A percentile compares a stretch with the other conserved stretches of the same genome.
phyloP scores from a whole-genome alignment of 2,329 filamentous ascomycete species.

The Fusarium penzigii region DNA sequence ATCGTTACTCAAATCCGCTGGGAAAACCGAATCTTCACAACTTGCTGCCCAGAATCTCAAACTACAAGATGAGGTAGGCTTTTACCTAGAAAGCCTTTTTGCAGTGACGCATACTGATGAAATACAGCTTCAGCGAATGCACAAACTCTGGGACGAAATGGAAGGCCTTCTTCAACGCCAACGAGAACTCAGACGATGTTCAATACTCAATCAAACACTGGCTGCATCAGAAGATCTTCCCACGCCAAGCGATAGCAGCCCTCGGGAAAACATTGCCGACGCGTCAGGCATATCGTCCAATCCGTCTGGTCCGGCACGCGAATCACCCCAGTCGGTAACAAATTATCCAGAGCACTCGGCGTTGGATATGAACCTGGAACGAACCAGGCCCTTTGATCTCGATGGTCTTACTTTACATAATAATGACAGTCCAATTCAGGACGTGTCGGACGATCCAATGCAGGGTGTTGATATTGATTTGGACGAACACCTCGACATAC shows the following conservation, averaged over 20 bases:
- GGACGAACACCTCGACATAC: too few relatives aligned
- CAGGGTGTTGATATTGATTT: too few relatives aligned
- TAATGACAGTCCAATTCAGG: too few relatives aligned
- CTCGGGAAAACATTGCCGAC: background rate
- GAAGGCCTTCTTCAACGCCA: slow-evolving; percentile 3
- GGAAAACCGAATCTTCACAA: background rate
- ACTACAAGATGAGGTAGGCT: slow-evolving; percentile 5
- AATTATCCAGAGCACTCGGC: too few relatives aligned
- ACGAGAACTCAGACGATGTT: background rate
- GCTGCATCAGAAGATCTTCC: background rate
- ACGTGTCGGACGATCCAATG: too few relatives aligned
- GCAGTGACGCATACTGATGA: background rate
- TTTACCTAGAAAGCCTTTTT: background rate
- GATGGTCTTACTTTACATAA: too few relatives aligned
- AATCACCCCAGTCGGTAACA: too few relatives aligned
- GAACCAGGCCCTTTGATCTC: too few relatives aligned
- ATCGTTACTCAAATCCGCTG: slow-evolving; percentile 1
- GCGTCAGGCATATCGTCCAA: too few relatives aligned
- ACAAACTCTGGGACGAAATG: slow-evolving; percentile 8
- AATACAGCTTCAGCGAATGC: slow-evolving; percentile 1
- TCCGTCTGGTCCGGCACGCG: too few relatives aligned
- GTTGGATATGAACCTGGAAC: too few relatives aligned
- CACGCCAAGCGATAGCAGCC: background rate
- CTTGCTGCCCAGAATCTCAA: slow-evolving; percentile 3
- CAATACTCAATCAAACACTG: background rate